Base-by-base conservation (phyloP, 768 basidiomycete genomes). In the Suillus variegatus region DNA sequence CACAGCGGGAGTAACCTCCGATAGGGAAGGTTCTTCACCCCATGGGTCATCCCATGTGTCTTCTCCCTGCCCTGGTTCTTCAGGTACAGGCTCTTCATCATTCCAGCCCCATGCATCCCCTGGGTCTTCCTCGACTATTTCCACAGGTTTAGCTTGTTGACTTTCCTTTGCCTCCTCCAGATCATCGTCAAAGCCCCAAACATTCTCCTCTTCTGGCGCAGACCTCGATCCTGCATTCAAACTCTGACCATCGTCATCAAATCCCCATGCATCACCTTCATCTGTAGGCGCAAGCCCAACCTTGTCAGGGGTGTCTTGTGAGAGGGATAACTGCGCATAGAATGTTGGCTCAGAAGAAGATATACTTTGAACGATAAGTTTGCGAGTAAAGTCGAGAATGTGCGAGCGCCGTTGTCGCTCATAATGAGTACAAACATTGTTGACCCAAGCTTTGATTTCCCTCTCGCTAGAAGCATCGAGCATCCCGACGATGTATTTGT, bases 21-120 rank as follows among this genome's bases (percentile, higher is more conserved):
- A 65, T 49, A 75, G 69, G 36, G 68, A 67, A 35, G 78, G 67
- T 18, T 76, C 75, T 36, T 91, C 88, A 52, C 77, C 83, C 92
- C 91, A 92, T 3, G 90, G 87, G 67, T 91, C 81, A 55, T 91
- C 91, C 84, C 88, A 89, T 18, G 80, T 78, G 62, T 85, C 84
- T 64, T 83, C 85, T 25, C 69, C 56, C 4, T 78, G 70, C 5
- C 72, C 71, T 28, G 79, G 75, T 20, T 67, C 75, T 13, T 75
- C 74, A 9, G 72, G 60, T 7, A 77, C 61, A 14, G 63, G 36
- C 56, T 75, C 80, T 38, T 86, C 86, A 49, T 87, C 86, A 46
- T 91, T 88, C 88, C 88, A 92, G 3, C 88, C 93, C 92, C 93
- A 94, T 0, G 90, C 86, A 69, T 89, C 87, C 18, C 75, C 79